Percentiles rank a stretch among this genome's conserved stretches.
Evolutionary conservation across 2,329 filamentous ascomycete species (phyloP).

Genomic region (Dactylella cylindrospora): DNA sequence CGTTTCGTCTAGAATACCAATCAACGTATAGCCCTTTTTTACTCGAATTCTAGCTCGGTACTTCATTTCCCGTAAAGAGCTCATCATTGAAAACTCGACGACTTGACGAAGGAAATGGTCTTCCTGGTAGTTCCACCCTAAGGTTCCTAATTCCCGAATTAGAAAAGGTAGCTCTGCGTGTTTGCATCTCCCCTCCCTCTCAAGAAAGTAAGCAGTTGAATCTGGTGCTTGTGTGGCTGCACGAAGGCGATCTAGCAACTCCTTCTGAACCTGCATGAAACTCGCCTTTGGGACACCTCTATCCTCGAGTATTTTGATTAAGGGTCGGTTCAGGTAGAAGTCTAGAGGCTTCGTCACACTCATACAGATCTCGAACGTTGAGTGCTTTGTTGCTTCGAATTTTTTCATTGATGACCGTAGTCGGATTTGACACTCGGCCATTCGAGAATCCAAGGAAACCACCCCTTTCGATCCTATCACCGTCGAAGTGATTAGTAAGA

Average conservation of each 20-base stretch:
- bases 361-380: slow-evolving; percentile 71
- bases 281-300: slow-evolving; percentile 62
- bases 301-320: slow-evolving; percentile 86
- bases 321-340: slow-evolving; percentile 72
- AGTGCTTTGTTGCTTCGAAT: slow-evolving; percentile 62
- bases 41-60: slow-evolving; percentile 76
- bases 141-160: slow-evolving; percentile 61
- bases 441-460: slow-evolving; percentile 66
- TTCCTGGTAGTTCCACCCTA: slow-evolving; percentile 65
- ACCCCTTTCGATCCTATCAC: slow-evolving; percentile 70
- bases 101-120: slow-evolving; percentile 71
- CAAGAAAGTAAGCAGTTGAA: slow-evolving; percentile 69
- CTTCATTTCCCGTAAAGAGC: slow-evolving; percentile 72
- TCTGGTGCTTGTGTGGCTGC: slow-evolving; percentile 60
- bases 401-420: slow-evolving; percentile 78
- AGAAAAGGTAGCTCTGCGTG: slow-evolving; percentile 62
- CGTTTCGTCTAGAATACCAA: slow-evolving; percentile 83
- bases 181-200: slow-evolving; percentile 63
- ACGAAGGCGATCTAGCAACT: slow-evolving; percentile 64
- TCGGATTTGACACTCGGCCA: slow-evolving; percentile 62
- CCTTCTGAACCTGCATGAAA: slow-evolving; percentile 66
- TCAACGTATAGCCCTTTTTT: slow-evolving; percentile 69
- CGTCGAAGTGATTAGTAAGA: not conserved
- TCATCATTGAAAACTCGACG: slow-evolving; percentile 70
- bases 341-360: slow-evolving; percentile 67